Conservation (phyloP, 169 alveolate species). For the Plasmodium knowlesi region DNA sequence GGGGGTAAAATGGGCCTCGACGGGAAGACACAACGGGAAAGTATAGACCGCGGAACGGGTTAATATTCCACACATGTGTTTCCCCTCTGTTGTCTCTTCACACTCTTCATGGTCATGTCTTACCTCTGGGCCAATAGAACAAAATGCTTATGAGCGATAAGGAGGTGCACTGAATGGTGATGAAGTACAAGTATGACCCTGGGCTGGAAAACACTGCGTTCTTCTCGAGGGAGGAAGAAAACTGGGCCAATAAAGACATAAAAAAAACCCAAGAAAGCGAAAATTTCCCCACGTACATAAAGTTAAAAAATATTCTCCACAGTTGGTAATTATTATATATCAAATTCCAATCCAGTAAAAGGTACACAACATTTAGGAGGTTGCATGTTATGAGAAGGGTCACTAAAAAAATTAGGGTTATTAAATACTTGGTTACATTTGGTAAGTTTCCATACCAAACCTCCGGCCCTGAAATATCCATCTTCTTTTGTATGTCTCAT, state of each 20-base stretch:
- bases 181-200: conserved; percentile 88
- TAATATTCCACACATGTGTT: no score
- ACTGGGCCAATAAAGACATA: conserved; percentile 85
- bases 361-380: conserved; percentile 81
- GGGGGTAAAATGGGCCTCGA: no score
- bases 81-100: background rate
- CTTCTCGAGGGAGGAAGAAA: conserved; percentile 85
- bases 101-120: conserved; percentile 63
- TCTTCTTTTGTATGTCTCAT: conserved; percentile 17
- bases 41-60: no score
- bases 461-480: conserved; percentile 86
- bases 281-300: conserved; percentile 90
- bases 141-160: conserved; percentile 80
- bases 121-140: conserved; percentile 88
- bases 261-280: conserved; percentile 89
- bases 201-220: conserved; percentile 82
- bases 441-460: conserved; percentile 89
- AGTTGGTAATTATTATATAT: conserved; percentile 81
- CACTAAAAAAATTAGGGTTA: conserved; percentile 83
- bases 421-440: conserved; percentile 86
- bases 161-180: conserved; percentile 81
- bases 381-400: conserved; percentile 85
- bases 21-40: no score
- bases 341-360: conserved; percentile 87
- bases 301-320: conserved; percentile 88